Percentiles rank a stretch among this genome's conserved stretches.
Evolutionary conservation across 2,329 filamentous ascomycete species (phyloP).

Genomic region (Colletotrichum godetiae): DNA sequence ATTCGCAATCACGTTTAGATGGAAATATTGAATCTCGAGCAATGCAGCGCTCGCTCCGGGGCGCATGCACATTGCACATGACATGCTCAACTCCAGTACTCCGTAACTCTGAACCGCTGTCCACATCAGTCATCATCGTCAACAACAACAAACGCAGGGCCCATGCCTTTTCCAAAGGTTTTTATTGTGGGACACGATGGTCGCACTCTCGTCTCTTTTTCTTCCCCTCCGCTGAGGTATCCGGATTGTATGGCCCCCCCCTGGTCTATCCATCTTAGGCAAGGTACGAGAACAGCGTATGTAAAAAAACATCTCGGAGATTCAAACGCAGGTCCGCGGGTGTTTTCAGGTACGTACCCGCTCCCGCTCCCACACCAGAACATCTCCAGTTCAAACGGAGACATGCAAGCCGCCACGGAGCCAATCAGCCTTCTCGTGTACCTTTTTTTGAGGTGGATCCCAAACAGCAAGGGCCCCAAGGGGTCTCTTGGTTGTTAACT

Average conservation of each 20-base stretch:
- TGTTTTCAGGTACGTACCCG: background rate
- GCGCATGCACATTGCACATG: background rate
- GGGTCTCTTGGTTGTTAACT: background rate
- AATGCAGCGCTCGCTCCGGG: background rate
- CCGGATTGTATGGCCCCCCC: background rate
- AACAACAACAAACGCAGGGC: background rate
- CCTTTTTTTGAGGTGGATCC: constrained; percentile 15
- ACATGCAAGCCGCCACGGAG: background rate
- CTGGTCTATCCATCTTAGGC: background rate
- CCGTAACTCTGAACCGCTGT: background rate
- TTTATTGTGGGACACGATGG: background rate
- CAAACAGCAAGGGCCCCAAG: background rate
- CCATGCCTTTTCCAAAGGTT: background rate
- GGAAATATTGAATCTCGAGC: constrained; percentile 1
- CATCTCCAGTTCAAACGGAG: constrained; percentile 1
- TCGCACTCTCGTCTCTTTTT: background rate
- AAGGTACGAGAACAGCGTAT: too few species aligned
- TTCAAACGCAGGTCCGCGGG: background rate
- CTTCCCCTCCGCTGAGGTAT: background rate
- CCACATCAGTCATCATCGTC: background rate
- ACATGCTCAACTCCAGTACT: background rate
- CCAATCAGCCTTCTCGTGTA: constrained; percentile 26
- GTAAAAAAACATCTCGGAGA: background rate
- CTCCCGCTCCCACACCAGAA: background rate
- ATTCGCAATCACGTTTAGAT: constrained; percentile 1